Base-by-base conservation (phyloP, 495 filamentous ascomycete species). In the Beverwykella pulmonaria region DNA sequence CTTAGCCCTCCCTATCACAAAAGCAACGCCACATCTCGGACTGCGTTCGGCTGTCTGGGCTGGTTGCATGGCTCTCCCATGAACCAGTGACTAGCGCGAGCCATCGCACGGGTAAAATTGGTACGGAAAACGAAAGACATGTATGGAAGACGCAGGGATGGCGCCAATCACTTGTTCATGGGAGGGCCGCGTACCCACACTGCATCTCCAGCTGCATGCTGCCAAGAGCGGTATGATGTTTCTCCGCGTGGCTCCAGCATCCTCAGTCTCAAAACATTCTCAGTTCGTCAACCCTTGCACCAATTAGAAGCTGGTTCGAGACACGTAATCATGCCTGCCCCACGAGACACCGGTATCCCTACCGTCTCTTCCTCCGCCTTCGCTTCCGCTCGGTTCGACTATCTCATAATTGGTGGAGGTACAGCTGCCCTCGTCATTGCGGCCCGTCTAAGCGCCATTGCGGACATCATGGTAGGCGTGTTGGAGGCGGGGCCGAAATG, bases 401-500 rank as follows among this genome's bases (percentile, higher is more conserved):
- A 58, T 30, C 52, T 71, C 19, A 69, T 75, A 26, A 57, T 70
- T 19, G 72, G 70, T 12, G 72, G 72, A 8, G 67, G 62, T 23
- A 73, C 66, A 15, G 74, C 75, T 34, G 74, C 65, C 34, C 60
- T 76, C 26, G 65, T 62, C 29, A 61, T 76, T 48, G 75, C 74
- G 15, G 70, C 72, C 29, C 61, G 72, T 15, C 56, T 75, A 19
- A 73, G 65, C 57, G 72, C 72, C 59, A 41, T 70, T 17, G 59
- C 77, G 0, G 49, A 74, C 27, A 61, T 81, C 58, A 71, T 61
- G 4, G 78, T 84, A 15, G 79, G 77, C 29, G 76, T 84, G 8
- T 60, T 84, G 27, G 80, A 84, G 70, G 82, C 81, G 34, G 82
- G 82, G 17, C 69, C 71, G 74, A 67, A 75, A 12, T 74, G 69